Conservation (phyloP, 495 filamentous ascomycete genomes). For the Clohesyomyces aquaticus region DNA sequence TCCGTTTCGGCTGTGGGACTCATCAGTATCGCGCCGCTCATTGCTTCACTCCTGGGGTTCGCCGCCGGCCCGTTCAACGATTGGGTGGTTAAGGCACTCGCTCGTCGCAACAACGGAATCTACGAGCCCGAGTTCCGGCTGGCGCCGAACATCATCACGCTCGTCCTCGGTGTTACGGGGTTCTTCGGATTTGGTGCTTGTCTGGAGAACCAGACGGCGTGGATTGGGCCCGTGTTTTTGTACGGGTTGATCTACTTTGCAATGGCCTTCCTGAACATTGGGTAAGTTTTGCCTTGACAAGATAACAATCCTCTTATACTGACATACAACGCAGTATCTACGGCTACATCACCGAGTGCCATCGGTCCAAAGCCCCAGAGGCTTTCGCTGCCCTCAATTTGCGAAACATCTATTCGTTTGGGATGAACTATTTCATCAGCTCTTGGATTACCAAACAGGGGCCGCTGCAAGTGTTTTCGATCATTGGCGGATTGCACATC, state of each 20-base stretch:
- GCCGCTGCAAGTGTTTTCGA: constrained; percentile 31
- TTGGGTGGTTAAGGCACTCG: constrained; percentile 45
- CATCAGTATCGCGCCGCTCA: constrained; percentile 51
- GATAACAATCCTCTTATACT: background rate
- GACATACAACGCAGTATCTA: constrained; percentile 15
- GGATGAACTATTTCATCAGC: constrained; percentile 38
- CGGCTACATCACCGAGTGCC: constrained; percentile 37
- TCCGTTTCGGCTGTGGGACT: constrained; percentile 51
- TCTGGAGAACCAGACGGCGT: constrained; percentile 38
- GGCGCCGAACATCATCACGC: constrained; percentile 49
- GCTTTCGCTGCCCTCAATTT: constrained; percentile 33
- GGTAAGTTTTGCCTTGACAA: constrained; percentile 8
- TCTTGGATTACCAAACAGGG: constrained; percentile 29
- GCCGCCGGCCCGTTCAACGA: constrained; percentile 52
- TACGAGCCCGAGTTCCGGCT: constrained; percentile 56
- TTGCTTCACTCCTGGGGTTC: constrained; percentile 49
- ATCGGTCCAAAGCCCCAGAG: constrained; percentile 32
- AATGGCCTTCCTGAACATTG: constrained; percentile 40
- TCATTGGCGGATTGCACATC: constrained; percentile 32
- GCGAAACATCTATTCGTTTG: constrained; percentile 35
- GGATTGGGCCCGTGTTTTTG: constrained; percentile 50
- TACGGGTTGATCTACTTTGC: constrained; percentile 54
- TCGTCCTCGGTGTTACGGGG: constrained; percentile 50
- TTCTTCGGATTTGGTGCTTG: constrained; percentile 54
- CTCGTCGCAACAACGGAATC: constrained; percentile 38